Base-by-base conservation (phyloP, 768 basidiomycete species). In the Chalciporus piperatus region DNA sequence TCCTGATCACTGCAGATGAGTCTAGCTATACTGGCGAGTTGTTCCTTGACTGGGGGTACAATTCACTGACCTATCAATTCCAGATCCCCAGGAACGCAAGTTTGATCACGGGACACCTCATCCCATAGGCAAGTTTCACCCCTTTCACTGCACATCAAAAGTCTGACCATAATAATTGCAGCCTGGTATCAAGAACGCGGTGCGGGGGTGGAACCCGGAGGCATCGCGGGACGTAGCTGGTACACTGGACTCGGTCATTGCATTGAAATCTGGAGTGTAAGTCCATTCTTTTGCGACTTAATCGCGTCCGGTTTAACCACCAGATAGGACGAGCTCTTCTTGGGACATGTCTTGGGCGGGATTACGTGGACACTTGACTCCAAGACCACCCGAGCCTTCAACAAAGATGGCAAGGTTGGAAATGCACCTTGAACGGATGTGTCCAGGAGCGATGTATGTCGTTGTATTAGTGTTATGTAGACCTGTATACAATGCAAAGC, bases 171-270 rank as follows among this genome's bases (percentile, higher is more conserved):
- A 16, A 22, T 35, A 16, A 22, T 35, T 10, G 14, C 55, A 90
- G 90, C 92, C 19, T 94, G 90, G 91, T 92, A 79, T 65, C 90
- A 92, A 67, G 83, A 86, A 56, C 78, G 74, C 3, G 87, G 87
- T 16, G 82, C 84, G 25, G 89, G 89, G 0, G 79, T 81, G 4
- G 73, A 80, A 56, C 65, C 62, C 23, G 67, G 74, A 17, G 65
- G 76, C 22, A 60, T 63, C 37, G 77, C 83, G 3, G 92, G 90
- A 19, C 78, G 91, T 33, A 90, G 88, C 59, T 93, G 89, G 72
- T 93, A 90, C 65, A 93, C 92, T 1, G 77, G 83, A 55, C 76
- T 93, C 0, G 91, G 91, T 0, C 92, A 95, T 64, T 69, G 83
- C 47, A 84, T 83, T 59, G 83, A 87, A 60, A 90, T 87, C 28